Evolutionary conservation across 306 rosid genomes (phyloP), one percentile per base, ranked within the genome.

Genomic region (Sesbania bispinosa): DNA sequence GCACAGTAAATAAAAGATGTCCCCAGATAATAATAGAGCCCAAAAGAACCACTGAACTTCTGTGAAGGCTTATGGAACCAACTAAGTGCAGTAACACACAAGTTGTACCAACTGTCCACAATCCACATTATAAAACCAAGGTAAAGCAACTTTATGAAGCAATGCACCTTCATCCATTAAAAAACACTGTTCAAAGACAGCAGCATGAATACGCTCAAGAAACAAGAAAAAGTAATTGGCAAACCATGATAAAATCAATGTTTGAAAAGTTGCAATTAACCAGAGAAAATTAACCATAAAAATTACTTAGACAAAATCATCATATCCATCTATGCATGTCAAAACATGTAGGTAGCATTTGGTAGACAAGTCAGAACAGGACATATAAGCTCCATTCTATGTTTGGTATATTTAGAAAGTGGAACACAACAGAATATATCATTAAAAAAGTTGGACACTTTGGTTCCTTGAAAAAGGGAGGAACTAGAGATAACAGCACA

Each of bases 131-230:
- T 38, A 26, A 73, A 70, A 47, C 43, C 65, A 10, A 21, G 51
- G 71, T 62, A 62, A 33, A 68, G 45, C 38, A 54, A 35, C 24
- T 62, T 29, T 46, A 63, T 63, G 70, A 46, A 70, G 46, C 51
- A 63, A 57, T 46, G 48, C 21, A 38, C 8, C 71, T 27, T 53
- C 13, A 48, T 62, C 69, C 18, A 18, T 58, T 18, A 10, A 63
- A 20, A 47, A 80, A 47, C 6, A 48, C 27, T 23, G 38, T 18
- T 67, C 29, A 20, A 55, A 63, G 69, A 60, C 33, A 38, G 63
- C 39, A 52, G 39, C 21, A 41, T 30, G 54, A 65, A 59, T 35
- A 55, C 26, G 41, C 30, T 35, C 53, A 30, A 46, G 33, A 72
- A 72, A 36, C 48, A 27, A 62, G 19, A 42, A 70, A 29, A 52